Base-by-base conservation (phyloP, 1,139 yeast species). In the Candida sp. region DNA sequence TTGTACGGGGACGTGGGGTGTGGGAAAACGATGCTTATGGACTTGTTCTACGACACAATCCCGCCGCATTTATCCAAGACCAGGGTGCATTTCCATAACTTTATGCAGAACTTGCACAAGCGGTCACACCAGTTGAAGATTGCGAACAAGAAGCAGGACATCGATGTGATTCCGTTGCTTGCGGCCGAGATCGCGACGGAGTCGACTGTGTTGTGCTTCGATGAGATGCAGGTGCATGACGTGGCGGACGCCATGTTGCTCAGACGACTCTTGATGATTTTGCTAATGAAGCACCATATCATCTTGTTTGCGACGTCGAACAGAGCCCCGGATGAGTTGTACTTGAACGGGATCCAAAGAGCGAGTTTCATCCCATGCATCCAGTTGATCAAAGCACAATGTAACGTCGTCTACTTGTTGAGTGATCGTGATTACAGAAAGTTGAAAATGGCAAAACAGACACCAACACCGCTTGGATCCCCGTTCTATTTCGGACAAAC, bases 11-110 rank as follows among this genome's bases (percentile, higher is more conserved):
- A 94, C 67, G 99, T 94, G 42, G 99, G 99, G 3, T 92, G 98
- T 70, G 99, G 99, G 7, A 94, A 94, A 66, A 94, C 99, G 4
- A 94, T 94, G 98, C 77, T 94, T 56, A 93, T 94, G 98, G 99
- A 94, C 69, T 77, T 94, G 61, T 94, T 94, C 63, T 94, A 92
- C 69, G 75, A 83, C 25, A 90, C 97, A 0, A 79, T 94, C 12
- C 98, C 98, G 0, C 49, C 67, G 0, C 91, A 88, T 64, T 72
- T 94, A 53, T 80, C 94, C 27, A 92, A 91, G 62, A 81, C 77
- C 60, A 77, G 99, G 56, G 77, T 93, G 46, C 99, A 94, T 70
- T 94, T 94, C 78, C 99, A 94, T 69, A 97, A 92, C 59, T 94
- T 94, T 68, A 94, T 94, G 98, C 98, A 94, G 67, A 84, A 86